phyloP scores from a whole-genome alignment of 2,329 filamentous ascomycete genomes.

The Neofusicoccum laricinum region DNA sequence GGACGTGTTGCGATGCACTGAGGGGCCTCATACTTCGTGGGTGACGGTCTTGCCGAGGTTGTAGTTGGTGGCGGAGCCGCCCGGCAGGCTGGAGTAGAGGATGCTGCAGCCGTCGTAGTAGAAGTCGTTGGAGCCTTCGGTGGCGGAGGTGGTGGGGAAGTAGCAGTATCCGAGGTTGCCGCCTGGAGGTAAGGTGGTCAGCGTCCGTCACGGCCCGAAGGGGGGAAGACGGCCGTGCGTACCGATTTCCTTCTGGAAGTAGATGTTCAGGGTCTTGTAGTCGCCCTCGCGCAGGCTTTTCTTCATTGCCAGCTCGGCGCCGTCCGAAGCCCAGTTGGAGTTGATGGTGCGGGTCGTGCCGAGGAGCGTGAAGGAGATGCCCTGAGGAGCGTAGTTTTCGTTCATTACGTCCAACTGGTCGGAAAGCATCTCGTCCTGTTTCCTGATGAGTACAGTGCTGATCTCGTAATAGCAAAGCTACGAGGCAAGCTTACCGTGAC shows the following conservation, averaged over 20 bases:
- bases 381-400: constrained; percentile 47
- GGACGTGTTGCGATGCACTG: neutral
- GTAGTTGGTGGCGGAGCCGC: constrained; percentile 38
- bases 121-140: neutral
- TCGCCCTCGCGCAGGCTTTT: constrained; percentile 50
- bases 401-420: constrained; percentile 41
- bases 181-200: too few species aligned
- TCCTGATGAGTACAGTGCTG: neutral
- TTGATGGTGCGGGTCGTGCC: constrained; percentile 52
- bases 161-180: constrained; percentile 43
- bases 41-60: constrained; percentile 46
- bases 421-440: constrained; percentile 30
- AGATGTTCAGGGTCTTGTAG: constrained; percentile 57
- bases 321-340: constrained; percentile 53
- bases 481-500: neutral
- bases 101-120: constrained; percentile 29
- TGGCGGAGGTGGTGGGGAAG: neutral
- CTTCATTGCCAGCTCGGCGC: constrained; percentile 49
- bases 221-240: too few species aligned
- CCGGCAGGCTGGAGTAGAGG: neutral
- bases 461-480: too few species aligned
- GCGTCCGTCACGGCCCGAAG: too few species aligned
- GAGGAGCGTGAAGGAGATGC: constrained; percentile 50
- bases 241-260: constrained; percentile 53
- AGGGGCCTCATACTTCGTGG: constrained; percentile 28